Conservation (phyloP, 257 asterid genomes). For the Plectranthus barbatus region DNA sequence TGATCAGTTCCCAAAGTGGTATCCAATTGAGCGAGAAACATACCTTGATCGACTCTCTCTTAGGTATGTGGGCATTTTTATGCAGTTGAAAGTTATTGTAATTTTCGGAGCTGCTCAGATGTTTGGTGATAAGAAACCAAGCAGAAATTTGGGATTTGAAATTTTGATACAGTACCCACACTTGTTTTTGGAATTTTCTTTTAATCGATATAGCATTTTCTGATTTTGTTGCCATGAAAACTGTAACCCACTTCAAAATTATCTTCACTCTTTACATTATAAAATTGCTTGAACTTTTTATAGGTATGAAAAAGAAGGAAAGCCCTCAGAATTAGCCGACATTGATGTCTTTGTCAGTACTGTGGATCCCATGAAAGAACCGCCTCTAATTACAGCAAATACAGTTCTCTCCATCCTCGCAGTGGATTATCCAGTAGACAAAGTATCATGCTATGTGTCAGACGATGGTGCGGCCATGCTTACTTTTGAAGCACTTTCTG, state of each 20-base stretch:
- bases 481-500: slow-evolving; percentile 80
- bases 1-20: slow-evolving; percentile 95
- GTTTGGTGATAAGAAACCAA: background rate
- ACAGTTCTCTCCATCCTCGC: slow-evolving; percentile 85
- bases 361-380: slow-evolving; percentile 83
- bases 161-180: background rate
- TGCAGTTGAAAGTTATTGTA: background rate
- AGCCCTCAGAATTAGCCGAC: slow-evolving; percentile 58
- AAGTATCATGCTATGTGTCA: slow-evolving; percentile 73
- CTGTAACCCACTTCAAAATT: no score
- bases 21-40: slow-evolving; percentile 75
- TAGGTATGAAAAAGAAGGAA: slow-evolving; percentile 82
- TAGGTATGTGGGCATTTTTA: slow-evolving; percentile 27
- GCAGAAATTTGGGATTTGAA: background rate
- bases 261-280: background rate
- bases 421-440: slow-evolving; percentile 74
- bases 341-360: slow-evolving; percentile 81
- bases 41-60: slow-evolving; percentile 88
- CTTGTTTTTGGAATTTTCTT: no score
- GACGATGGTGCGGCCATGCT: slow-evolving; percentile 96
- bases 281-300: background rate
- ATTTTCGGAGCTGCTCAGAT: background rate
- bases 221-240: no score
- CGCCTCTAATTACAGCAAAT: slow-evolving; percentile 76
- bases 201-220: no score